Base-by-base conservation (phyloP, 495 filamentous ascomycete genomes). In the Glarea lozoyensis region DNA sequence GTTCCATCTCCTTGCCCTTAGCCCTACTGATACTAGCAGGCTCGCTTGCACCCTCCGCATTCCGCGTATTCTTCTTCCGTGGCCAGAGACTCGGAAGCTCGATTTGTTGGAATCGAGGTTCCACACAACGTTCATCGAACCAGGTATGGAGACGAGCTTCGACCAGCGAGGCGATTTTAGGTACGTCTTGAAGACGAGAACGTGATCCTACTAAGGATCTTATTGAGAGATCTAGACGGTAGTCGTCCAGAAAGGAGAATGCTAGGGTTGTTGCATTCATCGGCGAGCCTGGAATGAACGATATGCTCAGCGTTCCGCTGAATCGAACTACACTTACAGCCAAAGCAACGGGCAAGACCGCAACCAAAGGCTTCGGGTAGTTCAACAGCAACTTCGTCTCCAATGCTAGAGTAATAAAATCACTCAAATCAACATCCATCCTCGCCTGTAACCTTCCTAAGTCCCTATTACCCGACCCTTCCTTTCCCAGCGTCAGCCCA, bases 71-170 rank as follows among this genome's bases (percentile, higher is more conserved):
- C 64, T 74, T 73, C 63, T 85, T 97, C 37, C 93, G 67, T 7
- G 93, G 92, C 92, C 92, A 98, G 42, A 98, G 64, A 57, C 86
- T 92, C 5, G 92, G 92, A 19, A 98, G 65, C 6, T 84, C 87
- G 27, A 98, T 90, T 41, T 97, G 87, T 57, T 98, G 92, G 47
- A 98, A 94, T 18, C 88, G 74, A 9, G 92, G 92, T 64, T 97
- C 92, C 2, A 98, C 92, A 42, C 84, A 87, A 22, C 92, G 78
- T 56, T 97, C 92, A 58, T 98, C 92, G 52, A 98, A 95, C 92
- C 92, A 98, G 19, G 82, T 78, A 58, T 97, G 92, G 5, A 98
- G 72, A 6, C 90, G 75, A 4, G 81, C 79, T 62, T 98, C 92
- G 29, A 98, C 82, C 2, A 98, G 72, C 58, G 96, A 88, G 0